Base-by-base conservation (phyloP, 257 asterid species). In the Solanum medicagineum region DNA sequence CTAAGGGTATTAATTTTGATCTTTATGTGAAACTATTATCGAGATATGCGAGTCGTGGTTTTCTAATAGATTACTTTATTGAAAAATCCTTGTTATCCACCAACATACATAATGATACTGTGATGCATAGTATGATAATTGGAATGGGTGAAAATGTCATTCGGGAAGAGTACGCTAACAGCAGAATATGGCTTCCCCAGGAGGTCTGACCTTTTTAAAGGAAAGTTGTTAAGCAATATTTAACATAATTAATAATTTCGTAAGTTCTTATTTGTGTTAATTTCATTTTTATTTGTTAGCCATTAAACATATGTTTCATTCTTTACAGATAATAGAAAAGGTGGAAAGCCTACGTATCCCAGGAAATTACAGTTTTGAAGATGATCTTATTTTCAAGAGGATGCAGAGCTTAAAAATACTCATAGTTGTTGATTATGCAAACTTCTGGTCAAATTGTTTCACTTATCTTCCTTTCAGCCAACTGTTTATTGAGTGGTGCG, bases 41-140 rank as follows among this genome's bases (percentile, higher is more conserved):
- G 57, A 54, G 57, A 55, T 4, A 55, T 0, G 0, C 0, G 56
- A 73, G 36, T 44, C 6, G 40, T 13, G 59, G 40, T 74, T 32
- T 73, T 44, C 57, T 20, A 45, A 22, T 74, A 3, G 20, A 14
- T 4, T 0, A 2, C 59, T 59, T 73, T 11, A 24, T 66, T 14
- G 47, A 66, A 66, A 83, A 63, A 49, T 83, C 85, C 1, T 3
- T 83, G 4, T 9, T 83, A 62, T 22, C 42, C 57, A 56, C 8
- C 2, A 0, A 1, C 22, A 0, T 2, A 1, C 2, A 0, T 2
- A 56, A 17, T 2, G 0, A 0, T 0, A 17, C 17, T 0, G 62
- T 56, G 22, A 83, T 83, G 86, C 86, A 83, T 68, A 73, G 1
- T 51, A 4, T 83, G 51, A 15, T 83, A 10, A 11, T 44, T 16